These are phyloP conservation scores for Artemisia annua DNA, from an alignment of 129 eudicot species.

Conservation along the genomic window DNA sequence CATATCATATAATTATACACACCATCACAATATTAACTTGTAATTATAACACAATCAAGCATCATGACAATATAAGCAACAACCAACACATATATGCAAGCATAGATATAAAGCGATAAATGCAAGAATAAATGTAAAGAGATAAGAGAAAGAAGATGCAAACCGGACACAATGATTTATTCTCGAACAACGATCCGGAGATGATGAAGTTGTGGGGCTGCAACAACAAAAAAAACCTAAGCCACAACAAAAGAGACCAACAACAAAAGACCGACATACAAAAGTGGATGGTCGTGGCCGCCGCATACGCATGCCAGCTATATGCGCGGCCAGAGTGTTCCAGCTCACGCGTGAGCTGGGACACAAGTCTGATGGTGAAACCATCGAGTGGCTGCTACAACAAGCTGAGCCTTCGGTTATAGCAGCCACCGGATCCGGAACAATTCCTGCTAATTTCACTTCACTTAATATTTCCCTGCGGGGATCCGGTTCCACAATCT, in stretches of 20 bases:
- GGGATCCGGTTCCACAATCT: slow-evolving; percentile 20
- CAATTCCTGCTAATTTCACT: slow-evolving; percentile 29
- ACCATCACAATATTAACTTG: no score
- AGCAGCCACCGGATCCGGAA: slow-evolving; percentile 27
- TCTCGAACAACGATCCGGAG: slow-evolving; percentile 7
- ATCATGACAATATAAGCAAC: no score
- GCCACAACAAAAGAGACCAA: slow-evolving; percentile 3
- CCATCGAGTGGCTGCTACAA: slow-evolving; percentile 33
- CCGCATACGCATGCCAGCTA: slow-evolving; percentile 27
- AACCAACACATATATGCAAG: no score
- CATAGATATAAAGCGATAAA: no score
- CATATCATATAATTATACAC: no score
- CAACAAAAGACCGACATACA: slow-evolving; percentile 17
- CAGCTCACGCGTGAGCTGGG: slow-evolving; percentile 30
- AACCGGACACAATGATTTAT: no score
- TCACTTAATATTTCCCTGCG: slow-evolving; percentile 21
- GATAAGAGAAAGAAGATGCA: no score
- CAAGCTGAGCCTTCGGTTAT: slow-evolving; percentile 34
- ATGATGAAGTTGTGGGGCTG: not conserved
- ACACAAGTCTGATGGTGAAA: slow-evolving; percentile 28
- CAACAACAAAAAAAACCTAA: slow-evolving; percentile 7
- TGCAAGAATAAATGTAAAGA: no score
- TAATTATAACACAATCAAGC: no score
- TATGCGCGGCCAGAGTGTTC: slow-evolving; percentile 29
- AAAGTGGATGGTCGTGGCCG: slow-evolving; percentile 32